Percentiles rank a stretch among this genome's conserved stretches.
Evolutionary conservation across 805 yeast species (phyloP).

Genomic region (Yamadazyma insecticola): DNA sequence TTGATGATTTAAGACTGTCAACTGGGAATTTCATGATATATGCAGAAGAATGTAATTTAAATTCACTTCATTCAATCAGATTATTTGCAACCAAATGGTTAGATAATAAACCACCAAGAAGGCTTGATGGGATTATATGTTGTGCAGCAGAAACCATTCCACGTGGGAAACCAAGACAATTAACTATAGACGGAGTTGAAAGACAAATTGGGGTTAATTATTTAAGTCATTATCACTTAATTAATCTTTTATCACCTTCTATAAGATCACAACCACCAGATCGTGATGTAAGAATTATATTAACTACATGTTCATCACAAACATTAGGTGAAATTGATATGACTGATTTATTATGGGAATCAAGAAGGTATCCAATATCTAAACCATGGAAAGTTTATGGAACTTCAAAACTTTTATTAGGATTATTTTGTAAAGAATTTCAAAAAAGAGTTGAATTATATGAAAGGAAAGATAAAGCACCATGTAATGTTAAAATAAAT

Average conservation of each 20-base stretch:
- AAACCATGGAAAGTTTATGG: conserved; percentile 79
- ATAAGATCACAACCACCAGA: conserved; percentile 89
- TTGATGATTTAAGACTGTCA: conserved; percentile 67
- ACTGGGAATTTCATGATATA: conserved; percentile 74
- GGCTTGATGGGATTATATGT: conserved; percentile 86
- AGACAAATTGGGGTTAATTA: conserved; percentile 80
- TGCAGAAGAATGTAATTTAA: conserved; percentile 86
- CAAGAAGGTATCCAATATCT: conserved; percentile 50
- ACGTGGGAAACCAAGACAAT: conserved; percentile 55
- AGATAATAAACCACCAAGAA: conserved; percentile 83
- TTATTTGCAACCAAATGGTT: conserved; percentile 93
- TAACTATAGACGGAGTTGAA: conserved; percentile 81
- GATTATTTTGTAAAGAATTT: conserved; percentile 71
- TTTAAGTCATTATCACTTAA: conserved; percentile 72
- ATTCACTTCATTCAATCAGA: conserved; percentile 69
- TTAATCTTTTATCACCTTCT: conserved; percentile 78
- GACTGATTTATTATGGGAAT: conserved; percentile 61
- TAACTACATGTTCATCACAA: conserved; percentile 77
- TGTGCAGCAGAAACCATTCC: conserved; percentile 85
- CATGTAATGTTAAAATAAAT: conserved; percentile 63
- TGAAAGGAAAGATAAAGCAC: conserved; percentile 68
- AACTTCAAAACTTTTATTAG: conserved; percentile 70
- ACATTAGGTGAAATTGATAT: conserved; percentile 64
- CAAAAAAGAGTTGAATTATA: conserved; percentile 59
- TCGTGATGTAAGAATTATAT: conserved; percentile 79